Evolutionary conservation across 169 alveolate species (phyloP).

Genomic region (Blepharisma undulans): DNA sequence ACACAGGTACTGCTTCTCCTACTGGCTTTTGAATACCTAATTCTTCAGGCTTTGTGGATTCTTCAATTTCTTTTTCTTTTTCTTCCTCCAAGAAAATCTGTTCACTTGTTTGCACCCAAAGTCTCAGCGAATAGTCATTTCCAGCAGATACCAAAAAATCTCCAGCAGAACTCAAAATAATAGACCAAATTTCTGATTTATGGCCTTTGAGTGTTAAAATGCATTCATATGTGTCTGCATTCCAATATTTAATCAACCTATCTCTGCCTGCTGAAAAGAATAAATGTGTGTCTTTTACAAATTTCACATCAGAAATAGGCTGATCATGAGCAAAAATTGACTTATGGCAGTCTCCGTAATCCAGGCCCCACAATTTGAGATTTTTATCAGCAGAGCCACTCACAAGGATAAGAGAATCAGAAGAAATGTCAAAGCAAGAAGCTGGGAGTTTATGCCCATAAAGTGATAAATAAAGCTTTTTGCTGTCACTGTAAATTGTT

Average conservation of each 20-base stretch:
- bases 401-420: conserved; percentile 76
- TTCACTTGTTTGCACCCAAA: conserved; percentile 78
- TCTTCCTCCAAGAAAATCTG: conserved; percentile 78
- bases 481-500: conserved; percentile 73
- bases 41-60: conserved; percentile 34
- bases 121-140: conserved; percentile 48
- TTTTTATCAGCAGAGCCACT: conserved; percentile 88
- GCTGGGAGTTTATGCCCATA: conserved; percentile 88
- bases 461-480: conserved; percentile 77
- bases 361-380: conserved; percentile 89
- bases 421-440: conserved; percentile 75
- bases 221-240: conserved; percentile 82
- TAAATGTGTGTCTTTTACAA: conserved; percentile 84
- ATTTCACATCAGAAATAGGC: conserved; percentile 77
- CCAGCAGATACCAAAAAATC: conserved; percentile 64
- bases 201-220: conserved; percentile 70
- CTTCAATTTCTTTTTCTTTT: conserved; percentile 79
- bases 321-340: conserved; percentile 82
- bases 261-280: conserved; percentile 81
- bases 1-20: neutral
- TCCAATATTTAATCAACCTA: conserved; percentile 79
- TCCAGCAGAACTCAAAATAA: conserved; percentile 67
- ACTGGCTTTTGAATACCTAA: neutral
- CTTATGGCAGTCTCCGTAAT: conserved; percentile 87
- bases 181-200: conserved; percentile 72